A percentile compares a stretch with the other conserved stretches of the same genome.
These are phyloP conservation scores for Deinandra increscens DNA, from an alignment of 129 eudicot species.

Conservation along the genomic window DNA sequence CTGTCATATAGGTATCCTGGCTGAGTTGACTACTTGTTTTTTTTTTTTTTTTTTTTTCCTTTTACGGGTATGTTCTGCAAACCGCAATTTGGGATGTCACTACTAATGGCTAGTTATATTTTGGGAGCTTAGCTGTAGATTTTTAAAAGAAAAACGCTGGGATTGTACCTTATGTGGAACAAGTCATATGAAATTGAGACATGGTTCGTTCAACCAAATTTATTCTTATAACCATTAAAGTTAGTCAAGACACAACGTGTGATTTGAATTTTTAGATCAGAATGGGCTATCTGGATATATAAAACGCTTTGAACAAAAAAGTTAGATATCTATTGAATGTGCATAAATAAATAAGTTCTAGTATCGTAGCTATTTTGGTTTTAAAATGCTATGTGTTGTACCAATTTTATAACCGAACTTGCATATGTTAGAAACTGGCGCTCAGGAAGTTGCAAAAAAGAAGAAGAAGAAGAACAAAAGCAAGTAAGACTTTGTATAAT, in stretches of 20 bases:
- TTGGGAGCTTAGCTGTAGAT: not conserved
- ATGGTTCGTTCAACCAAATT: not conserved
- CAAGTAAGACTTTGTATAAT: constrained; percentile 55
- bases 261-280: not conserved
- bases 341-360: not conserved
- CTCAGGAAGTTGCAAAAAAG: constrained; percentile 80
- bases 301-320: not conserved
- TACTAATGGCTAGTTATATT: not conserved
- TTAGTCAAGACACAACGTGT: not conserved
- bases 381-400: not conserved
- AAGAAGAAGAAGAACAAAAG: constrained; percentile 98
- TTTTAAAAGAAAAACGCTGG: not conserved
- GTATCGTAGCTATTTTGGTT: not conserved
- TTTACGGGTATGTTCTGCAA: not conserved
- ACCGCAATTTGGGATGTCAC: not conserved
- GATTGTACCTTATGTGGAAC: not conserved
- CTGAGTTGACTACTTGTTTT: not conserved
- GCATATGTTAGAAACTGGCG: constrained; percentile 27
- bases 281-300: not conserved
- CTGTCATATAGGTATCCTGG: not conserved
- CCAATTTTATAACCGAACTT: constrained; percentile 11
- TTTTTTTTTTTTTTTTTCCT: not conserved
- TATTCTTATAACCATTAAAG: not conserved
- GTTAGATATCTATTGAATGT: not conserved
- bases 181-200: not conserved